Evolutionary conservation across 495 filamentous ascomycete species (phyloP).

Genomic region (Durotheca rogersii): DNA sequence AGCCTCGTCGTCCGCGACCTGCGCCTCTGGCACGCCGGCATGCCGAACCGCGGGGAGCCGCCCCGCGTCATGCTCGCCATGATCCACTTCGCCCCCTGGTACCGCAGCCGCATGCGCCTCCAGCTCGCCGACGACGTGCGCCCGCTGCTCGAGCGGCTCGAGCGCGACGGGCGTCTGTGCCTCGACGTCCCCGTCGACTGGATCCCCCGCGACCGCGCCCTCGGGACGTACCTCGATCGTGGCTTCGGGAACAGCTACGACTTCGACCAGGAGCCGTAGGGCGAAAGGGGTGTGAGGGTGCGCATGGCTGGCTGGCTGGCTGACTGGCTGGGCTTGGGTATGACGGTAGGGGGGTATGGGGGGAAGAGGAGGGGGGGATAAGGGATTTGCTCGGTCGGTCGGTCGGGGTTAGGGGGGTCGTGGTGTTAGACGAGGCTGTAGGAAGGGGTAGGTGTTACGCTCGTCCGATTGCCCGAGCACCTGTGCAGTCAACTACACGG

Average conservation of each 20-base stretch:
- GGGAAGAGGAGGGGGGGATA: too few species aligned
- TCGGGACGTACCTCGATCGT: constrained; percentile 44
- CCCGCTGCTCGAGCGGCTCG: constrained; percentile 37
- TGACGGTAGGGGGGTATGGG: too few species aligned
- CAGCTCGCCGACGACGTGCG: constrained; percentile 50
- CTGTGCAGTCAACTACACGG: too few species aligned
- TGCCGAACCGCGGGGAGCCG: constrained; percentile 53
- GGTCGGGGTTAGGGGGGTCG: too few species aligned
- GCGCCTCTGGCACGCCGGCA: constrained; percentile 62
- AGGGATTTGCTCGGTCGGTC: too few species aligned
- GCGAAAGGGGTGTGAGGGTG: neutral
- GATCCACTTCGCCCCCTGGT: constrained; percentile 53
- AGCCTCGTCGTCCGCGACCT: constrained; percentile 57
- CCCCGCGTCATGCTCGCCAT: constrained; percentile 60
- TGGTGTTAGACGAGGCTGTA: too few species aligned
- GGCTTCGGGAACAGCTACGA: constrained; percentile 54
- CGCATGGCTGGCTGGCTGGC: neutral
- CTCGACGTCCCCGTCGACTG: constrained; percentile 50
- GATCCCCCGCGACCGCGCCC: constrained; percentile 37
- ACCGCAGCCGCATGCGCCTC: constrained; percentile 52
- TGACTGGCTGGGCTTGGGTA: too few species aligned
- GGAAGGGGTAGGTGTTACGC: too few species aligned
- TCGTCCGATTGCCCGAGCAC: too few species aligned
- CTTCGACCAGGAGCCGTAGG: constrained; percentile 43
- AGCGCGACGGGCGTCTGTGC: constrained; percentile 25